A percentile compares a stretch with the other conserved stretches of the same genome.
Conservation (phyloP, 192 early-diverging fungal genomes). For the Coemansia sp. region DNA sequence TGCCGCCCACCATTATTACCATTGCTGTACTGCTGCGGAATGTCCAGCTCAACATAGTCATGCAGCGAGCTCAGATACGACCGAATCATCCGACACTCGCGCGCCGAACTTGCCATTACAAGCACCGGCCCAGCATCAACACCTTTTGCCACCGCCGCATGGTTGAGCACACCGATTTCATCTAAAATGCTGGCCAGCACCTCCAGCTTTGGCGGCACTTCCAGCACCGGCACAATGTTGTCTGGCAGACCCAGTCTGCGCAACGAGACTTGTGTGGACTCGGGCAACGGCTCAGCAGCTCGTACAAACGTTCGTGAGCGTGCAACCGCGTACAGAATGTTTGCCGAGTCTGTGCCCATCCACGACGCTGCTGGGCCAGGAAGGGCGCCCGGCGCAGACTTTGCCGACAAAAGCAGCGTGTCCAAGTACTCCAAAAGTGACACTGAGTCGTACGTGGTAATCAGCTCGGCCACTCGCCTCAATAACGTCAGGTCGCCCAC, state of each 20-base stretch:
- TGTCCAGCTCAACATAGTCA: conserved; percentile 5
- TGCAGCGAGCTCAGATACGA: conserved; percentile 13
- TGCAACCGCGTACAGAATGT: conserved; percentile 70
- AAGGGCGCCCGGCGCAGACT: conserved; percentile 28
- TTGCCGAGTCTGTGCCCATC: conserved; percentile 83
- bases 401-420: conserved; percentile 68
- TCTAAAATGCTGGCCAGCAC: conserved; percentile 68
- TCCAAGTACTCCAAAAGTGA: conserved; percentile 86
- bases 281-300: conserved; percentile 7
- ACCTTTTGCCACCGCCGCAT: not conserved
- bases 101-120: conserved; percentile 28
- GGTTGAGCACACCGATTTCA: conserved; percentile 62
- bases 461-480: conserved; percentile 70
- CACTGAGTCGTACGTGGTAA: conserved; percentile 84
- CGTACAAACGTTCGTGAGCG: conserved; percentile 55
- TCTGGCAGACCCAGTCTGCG: conserved; percentile 63
- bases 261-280: conserved; percentile 6
- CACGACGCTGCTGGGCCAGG: conserved; percentile 62
- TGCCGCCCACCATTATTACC: not conserved
- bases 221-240: conserved; percentile 69
- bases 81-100: conserved; percentile 33
- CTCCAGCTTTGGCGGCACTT: conserved; percentile 93
- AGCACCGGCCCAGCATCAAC: conserved; percentile 24
- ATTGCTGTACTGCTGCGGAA: not conserved
- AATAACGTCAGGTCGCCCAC: conserved; percentile 73